Evolutionary conservation across 2,329 filamentous ascomycete species (phyloP).

Genomic region (Shiraia bambusicola): DNA sequence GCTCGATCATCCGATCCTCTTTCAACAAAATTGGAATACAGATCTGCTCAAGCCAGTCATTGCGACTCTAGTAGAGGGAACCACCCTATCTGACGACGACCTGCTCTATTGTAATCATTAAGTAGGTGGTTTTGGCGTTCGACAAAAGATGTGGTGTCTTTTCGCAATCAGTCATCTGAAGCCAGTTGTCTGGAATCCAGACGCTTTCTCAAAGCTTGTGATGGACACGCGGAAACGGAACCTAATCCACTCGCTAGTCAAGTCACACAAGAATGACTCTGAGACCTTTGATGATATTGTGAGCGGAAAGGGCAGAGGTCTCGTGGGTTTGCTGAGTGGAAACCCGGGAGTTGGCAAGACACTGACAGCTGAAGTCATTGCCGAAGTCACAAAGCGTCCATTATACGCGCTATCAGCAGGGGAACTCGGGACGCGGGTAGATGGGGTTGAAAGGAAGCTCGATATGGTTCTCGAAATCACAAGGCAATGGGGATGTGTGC

Average conservation of each 20-base stretch:
- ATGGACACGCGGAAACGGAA: slow-evolving; percentile 19
- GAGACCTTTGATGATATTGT: slow-evolving; percentile 47
- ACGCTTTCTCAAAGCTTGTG: slow-evolving; percentile 48
- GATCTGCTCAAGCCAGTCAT: slow-evolving; percentile 10
- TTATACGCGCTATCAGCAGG: slow-evolving; percentile 75
- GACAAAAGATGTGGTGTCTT: slow-evolving; percentile 23
- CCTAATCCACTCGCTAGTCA: slow-evolving; percentile 61
- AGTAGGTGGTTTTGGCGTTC: slow-evolving; percentile 13
- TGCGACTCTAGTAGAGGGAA: slow-evolving; percentile 17
- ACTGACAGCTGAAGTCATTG: slow-evolving; percentile 18
- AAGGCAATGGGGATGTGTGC: slow-evolving; percentile 30
- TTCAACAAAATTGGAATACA: slow-evolving; percentile 13
- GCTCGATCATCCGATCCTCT: slow-evolving; percentile 10
- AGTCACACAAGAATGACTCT: slow-evolving; percentile 62
- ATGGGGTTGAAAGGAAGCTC: slow-evolving; percentile 66
- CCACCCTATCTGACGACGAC: slow-evolving; percentile 52
- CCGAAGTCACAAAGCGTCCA: slow-evolving; percentile 11
- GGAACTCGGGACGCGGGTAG: slow-evolving; percentile 62
- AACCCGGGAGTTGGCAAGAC: slow-evolving; percentile 25
- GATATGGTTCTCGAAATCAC: slow-evolving; percentile 49
- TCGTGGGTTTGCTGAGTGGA: slow-evolving; percentile 23
- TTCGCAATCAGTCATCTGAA: slow-evolving; percentile 41
- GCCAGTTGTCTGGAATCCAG: slow-evolving; percentile 46
- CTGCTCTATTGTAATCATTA: slow-evolving; percentile 30
- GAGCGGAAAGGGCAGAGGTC: slow-evolving; percentile 41